Conservation (phyloP, 495 filamentous ascomycete species). For the Aspergillus bertholletiae region DNA sequence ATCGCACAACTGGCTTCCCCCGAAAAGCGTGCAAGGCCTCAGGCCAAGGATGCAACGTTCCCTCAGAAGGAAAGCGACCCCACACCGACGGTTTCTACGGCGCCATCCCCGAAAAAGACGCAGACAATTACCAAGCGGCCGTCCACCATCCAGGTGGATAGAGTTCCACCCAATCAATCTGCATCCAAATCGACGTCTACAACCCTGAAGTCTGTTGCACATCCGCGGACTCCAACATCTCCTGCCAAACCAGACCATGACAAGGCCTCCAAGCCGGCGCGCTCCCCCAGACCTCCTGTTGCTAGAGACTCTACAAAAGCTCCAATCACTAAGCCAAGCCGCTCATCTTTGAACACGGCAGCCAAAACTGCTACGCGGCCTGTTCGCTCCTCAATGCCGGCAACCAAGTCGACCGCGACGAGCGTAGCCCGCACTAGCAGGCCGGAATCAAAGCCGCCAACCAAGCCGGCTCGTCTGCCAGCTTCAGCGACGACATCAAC, state of each 20-base stretch:
- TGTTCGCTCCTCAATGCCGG: slow-evolving; percentile 30
- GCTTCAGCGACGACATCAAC: slow-evolving; percentile 61
- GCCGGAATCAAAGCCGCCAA: slow-evolving; percentile 61
- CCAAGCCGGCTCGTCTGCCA: slow-evolving; percentile 58
- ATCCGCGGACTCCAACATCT: slow-evolving; percentile 19
- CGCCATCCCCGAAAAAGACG: slow-evolving; percentile 22
- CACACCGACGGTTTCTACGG: slow-evolving; percentile 8
- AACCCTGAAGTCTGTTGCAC: slow-evolving; percentile 14
- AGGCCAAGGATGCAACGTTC: neutral
- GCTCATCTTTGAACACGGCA: slow-evolving; percentile 27
- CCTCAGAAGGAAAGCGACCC: slow-evolving; percentile 16
- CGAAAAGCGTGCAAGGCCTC: neutral
- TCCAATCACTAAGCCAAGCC: slow-evolving; percentile 30
- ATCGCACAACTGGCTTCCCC: neutral
- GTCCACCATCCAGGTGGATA: slow-evolving; percentile 38
- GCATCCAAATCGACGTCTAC: slow-evolving; percentile 20
- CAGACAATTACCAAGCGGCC: slow-evolving; percentile 39
- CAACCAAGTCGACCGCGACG: slow-evolving; percentile 22
- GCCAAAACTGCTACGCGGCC: slow-evolving; percentile 25
- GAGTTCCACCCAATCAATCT: slow-evolving; percentile 26
- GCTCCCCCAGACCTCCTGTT: slow-evolving; percentile 14
- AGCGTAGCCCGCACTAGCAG: slow-evolving; percentile 37
- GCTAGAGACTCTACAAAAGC: slow-evolving; percentile 29
- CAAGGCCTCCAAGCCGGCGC: slow-evolving; percentile 15
- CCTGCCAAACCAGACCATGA: slow-evolving; percentile 16